Base-by-base conservation (phyloP, 2,329 filamentous ascomycete species). In the Paramyrothecium roridum region DNA sequence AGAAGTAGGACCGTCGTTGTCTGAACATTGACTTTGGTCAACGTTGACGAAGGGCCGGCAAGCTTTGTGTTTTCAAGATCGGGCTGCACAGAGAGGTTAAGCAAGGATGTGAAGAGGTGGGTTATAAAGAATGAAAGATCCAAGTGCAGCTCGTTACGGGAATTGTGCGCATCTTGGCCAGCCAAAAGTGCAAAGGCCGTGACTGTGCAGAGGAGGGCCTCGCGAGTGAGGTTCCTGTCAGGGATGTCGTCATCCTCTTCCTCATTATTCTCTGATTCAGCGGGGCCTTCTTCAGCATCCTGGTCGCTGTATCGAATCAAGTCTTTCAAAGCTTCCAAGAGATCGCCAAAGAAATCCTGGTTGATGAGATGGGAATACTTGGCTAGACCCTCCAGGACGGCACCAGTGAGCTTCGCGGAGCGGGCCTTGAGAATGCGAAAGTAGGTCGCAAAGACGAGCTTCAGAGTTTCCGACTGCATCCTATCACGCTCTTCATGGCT, bases 361-460 rank as follows among this genome's bases (percentile, higher is more conserved):
- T 99, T 99, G 80, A 99, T 99, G 57, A 99, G 82, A 70, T 97
- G 95, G 3, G 93, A 88, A 69, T 96, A 99, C 68, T 92, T 92
- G 52, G 93, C 93, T 21, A 99, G 78, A 26, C 95, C 95, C 76
- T 98, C 95, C 6, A 99, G 82, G 0, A 97, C 93, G 16, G 93
- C 93, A n/a, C 95, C 95, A 91, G 97, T 98, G 19, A 99, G 83
- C 61, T 89, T 85, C 16, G 91, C 87, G 22, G 85, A 82, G 23
- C 92, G 86, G 53, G 86, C 80, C 76, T 98, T 98, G 47, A 99
- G 78, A 54, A 98, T 93, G 52, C 93, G 88, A 73, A 99, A 98
- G 76, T 99, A 99, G 2, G 87, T 89, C 17, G 90, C 90, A 69
- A 99, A 99, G 12, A 99, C 95, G 56, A 97, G 81, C 75, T 98